Conservation (phyloP, 345 rosid genomes). For the Dovyalis caffra region DNA sequence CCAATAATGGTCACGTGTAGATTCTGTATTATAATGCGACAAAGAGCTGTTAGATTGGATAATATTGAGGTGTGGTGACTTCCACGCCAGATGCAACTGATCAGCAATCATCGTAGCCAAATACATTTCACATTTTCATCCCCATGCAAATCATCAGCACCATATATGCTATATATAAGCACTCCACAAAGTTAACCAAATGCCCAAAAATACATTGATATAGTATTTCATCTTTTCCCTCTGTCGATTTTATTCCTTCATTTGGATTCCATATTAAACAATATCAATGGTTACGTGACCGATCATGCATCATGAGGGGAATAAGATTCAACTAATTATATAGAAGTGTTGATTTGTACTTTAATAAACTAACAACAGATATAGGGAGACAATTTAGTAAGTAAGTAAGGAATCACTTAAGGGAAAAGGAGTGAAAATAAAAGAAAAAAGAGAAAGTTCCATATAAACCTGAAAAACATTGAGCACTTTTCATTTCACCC, state of each 20-base stretch:
- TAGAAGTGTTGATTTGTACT: neutral
- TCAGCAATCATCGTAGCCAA: neutral
- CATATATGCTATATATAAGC: no score
- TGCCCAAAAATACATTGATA: no score
- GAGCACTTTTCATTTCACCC: conserved; percentile 15
- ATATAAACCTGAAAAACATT: conserved; percentile 30
- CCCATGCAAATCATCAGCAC: neutral
- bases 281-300: no score
- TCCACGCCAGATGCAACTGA: conserved; percentile 30
- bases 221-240: neutral
- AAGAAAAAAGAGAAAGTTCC: neutral
- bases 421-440: neutral
- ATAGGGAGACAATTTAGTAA: no score
- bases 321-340: no score
- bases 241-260: neutral
- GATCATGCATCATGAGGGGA: no score
- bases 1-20: conserved; percentile 24
- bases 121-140: neutral
- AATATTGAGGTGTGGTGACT: conserved; percentile 18
- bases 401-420: no score
- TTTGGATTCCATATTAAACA: neutral
- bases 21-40: conserved; percentile 18
- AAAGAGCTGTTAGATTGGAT: conserved; percentile 15
- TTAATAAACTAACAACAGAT: neutral
- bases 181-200: no score